A percentile compares a stretch with the other conserved stretches of the same genome.
Evolutionary conservation across 2,329 filamentous ascomycete species (phyloP).

Genomic region (Alternaria arborescens): DNA sequence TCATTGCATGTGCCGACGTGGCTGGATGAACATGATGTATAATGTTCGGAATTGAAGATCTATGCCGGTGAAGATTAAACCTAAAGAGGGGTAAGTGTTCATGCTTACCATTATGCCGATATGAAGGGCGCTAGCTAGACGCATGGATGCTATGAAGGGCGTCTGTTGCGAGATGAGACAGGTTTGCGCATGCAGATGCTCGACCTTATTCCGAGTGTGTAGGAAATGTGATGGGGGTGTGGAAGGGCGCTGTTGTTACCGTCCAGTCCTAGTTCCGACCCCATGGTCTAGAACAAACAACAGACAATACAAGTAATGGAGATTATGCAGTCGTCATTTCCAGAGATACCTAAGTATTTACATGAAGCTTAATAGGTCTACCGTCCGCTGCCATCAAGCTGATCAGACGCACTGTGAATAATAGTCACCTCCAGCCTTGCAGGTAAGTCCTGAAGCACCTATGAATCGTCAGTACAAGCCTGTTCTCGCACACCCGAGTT

Average conservation of each 20-base stretch:
- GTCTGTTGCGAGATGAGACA: neutral
- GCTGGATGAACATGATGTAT: neutral
- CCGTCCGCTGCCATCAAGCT: neutral
- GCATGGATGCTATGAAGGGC: neutral
- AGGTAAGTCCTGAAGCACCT: conserved; percentile 16
- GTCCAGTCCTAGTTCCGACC: neutral
- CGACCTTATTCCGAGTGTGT: neutral
- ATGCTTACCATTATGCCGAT: neutral
- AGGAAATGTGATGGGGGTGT: neutral
- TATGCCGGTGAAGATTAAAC: neutral
- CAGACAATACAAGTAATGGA: neutral
- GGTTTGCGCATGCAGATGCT: neutral
- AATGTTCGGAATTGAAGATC: neutral
- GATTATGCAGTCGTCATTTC: neutral
- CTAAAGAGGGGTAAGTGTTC: neutral
- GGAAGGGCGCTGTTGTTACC: neutral
- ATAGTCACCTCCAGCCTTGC: conserved; percentile 9
- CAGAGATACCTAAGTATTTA: neutral
- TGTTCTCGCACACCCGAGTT: neutral
- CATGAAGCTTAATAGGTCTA: neutral
- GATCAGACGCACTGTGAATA: conserved; percentile 14
- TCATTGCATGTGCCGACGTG: neutral
- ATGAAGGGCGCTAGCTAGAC: neutral
- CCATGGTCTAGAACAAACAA: conserved; percentile 7
- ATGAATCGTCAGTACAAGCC: neutral